Base-by-base conservation (phyloP, 2,329 filamentous ascomycete genomes). In the Nothopassalora personata region DNA sequence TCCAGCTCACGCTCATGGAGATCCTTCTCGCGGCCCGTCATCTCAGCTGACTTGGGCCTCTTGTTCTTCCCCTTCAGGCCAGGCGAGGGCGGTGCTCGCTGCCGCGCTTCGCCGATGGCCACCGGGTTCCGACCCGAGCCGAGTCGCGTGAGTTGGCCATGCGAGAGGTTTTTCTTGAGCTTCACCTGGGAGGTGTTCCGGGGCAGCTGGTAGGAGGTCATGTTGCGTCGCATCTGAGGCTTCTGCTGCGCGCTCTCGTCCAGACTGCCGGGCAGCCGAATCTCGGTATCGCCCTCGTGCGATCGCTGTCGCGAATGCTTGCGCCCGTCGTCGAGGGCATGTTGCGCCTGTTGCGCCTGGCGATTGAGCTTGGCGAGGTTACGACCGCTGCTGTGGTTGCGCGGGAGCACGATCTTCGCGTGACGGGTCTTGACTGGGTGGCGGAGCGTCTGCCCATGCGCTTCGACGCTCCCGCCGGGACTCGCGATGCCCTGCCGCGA, bases 91-190 rank as follows among this genome's bases (percentile, higher is more conserved):
- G 68, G 68, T 8, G 67, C 62, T 56, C 62, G 64, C 31, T 66
- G 60, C 19, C 58, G 57, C 27, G 56, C 47, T 39, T 54, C 39
- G 39, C 34, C 57, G 57, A 68, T 50, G 6, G 58, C 63, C 34
- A 71, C 66, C 30, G 75, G 60, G 58, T 74, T 74, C 67, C 76
- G 76, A 4, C 70, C 68, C 7, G 72, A 74, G 19, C 69, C 70
- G 54, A 75, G 69, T 18, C 76, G 71, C 34, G 75, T 70, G 53
- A 80, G 71, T 59, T 79, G 76, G 15, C 77, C 75, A 67, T 78
- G 79, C 30, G 76, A 78, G 59, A 75, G 71, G 61, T 72, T 72
- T 65, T 72, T 72, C 68, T 72, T 72, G 57, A 72, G 62, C 63
- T 72, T 72, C 52, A 67, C 66, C 49, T 67, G 60, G 30, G 66